Conservation (phyloP, 2,329 filamentous ascomycete species). For the Pestalotiopsis fici region DNA sequence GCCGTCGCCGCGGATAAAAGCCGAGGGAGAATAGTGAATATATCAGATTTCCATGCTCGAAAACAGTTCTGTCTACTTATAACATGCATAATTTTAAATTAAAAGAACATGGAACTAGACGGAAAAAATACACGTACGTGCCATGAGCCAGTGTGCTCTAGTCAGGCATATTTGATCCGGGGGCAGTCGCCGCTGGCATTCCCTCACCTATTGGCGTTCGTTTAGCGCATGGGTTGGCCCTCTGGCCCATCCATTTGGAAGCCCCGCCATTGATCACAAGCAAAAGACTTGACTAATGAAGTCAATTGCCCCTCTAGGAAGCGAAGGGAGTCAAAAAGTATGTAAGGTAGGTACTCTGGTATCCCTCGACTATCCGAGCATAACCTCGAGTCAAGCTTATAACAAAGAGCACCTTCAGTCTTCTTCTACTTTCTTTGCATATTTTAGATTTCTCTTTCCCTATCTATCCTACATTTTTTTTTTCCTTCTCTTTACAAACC, state of each 20-base stretch:
- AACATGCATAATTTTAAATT: no score
- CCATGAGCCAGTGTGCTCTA: no score
- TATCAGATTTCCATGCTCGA: no score
- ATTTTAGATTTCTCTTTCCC: not conserved
- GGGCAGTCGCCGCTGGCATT: not conserved
- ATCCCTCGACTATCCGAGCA: not conserved
- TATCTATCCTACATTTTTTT: not conserved
- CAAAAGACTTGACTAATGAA: constrained; percentile 3
- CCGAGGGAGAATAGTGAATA: no score
- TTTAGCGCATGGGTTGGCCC: not conserved
- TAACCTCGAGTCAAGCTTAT: not conserved
- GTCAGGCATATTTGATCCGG: no score
- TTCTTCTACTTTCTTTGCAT: not conserved
- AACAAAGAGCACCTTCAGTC: not conserved
- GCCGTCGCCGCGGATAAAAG: no score
- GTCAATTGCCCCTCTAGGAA: constrained; percentile 7
- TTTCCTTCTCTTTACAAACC: not conserved
- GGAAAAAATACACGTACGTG: no score
- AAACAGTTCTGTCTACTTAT: no score
- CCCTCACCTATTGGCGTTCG: not conserved
- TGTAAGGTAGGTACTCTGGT: not conserved
- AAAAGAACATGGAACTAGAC: no score
- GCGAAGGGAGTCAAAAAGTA: not conserved
- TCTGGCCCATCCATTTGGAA: not conserved
- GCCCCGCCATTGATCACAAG: constrained; percentile 6